Base-by-base conservation (phyloP, 2,329 filamentous ascomycete genomes). In the Aschersonia sp. region DNA sequence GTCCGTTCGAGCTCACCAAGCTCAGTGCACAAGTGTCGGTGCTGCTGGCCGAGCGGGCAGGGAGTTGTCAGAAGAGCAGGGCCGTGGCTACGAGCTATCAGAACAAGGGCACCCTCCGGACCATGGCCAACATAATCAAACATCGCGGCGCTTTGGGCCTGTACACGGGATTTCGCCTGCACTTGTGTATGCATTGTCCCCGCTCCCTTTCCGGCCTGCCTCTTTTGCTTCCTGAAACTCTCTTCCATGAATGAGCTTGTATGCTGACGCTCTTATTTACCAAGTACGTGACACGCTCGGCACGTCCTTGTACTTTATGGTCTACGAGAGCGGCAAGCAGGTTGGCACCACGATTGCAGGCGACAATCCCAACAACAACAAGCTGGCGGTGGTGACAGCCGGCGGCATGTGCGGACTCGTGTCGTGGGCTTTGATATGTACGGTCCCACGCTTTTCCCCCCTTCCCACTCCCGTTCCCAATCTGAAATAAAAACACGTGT, bases 1-100 rank as follows among this genome's bases (percentile, higher is more conserved):
- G 87, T 59, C 87, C 87, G 1, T 94, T 94, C 60, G 87, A 94
- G 63, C 73, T 94, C 62, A 89, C 85, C n/a, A 94, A 94, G 64
- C 72, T 92, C 50, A 89, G 84, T 61, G 85, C 87, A 12, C 87
- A 94, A 62, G 83, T 92, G 22, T 88, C 87, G 2, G 83, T 88
- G 9, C 69, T 90, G 50, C 77, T 89, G 68, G 82, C 83, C 14
- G 62, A 66, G 48, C 60, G 64, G 6, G 62, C 62, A 11, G 57
- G 55, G 6, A 54, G 54, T 14, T 59, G 53, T 45, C 58, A 64
- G 45, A 70, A 74, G 53, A 76, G 71, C 55, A 79, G 74, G 53
- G 73, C 72, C 10, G 73, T 82, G 45, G 79, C 79, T 29, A 67
- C 75, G 48, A 87, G 80, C 62, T 87, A 87, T 59, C 79, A 84